A percentile compares a stretch with the other conserved stretches of the same genome.
phyloP scores from a whole-genome alignment of 208 protist species.

The Strigomonas culicis region DNA sequence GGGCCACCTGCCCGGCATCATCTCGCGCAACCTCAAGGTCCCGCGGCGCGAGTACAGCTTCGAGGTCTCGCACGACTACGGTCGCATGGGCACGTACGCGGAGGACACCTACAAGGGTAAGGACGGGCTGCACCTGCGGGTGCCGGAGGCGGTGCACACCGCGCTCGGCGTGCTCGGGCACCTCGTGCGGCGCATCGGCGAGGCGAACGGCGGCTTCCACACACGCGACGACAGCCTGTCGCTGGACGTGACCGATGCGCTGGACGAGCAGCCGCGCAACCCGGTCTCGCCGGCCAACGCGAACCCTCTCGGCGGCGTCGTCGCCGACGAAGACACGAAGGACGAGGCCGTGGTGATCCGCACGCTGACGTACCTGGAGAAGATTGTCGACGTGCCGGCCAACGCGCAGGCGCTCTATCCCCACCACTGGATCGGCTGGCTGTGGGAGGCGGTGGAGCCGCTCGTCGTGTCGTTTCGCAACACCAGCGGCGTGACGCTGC shows the following conservation, averaged over 20 bases:
- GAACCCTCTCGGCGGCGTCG: neutral
- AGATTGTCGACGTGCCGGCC: constrained; percentile 61
- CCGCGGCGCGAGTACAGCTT: constrained; percentile 77
- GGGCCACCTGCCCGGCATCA: constrained; percentile 41
- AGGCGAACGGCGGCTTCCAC: neutral
- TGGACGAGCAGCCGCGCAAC: neutral
- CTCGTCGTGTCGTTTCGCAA: constrained; percentile 30
- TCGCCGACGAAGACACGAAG: constrained; percentile 25
- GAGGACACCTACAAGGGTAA: constrained; percentile 25
- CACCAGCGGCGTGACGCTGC: neutral
- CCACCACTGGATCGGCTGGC: constrained; percentile 74
- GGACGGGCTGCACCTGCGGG: constrained; percentile 25
- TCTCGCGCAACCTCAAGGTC: constrained; percentile 22
- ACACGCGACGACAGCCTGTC: constrained; percentile 1
- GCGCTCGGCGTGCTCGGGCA: constrained; percentile 34
- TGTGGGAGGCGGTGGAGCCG: constrained; percentile 58
- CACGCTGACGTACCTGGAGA: constrained; percentile 74
- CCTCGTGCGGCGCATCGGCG: constrained; percentile 24
- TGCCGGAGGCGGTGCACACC: constrained; percentile 34
- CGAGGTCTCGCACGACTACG: constrained; percentile 59
- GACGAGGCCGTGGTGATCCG: constrained; percentile 40
- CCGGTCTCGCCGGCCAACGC: neutral
- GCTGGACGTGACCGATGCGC: neutral
- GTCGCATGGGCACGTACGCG: constrained; percentile 33
- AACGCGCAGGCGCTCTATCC: constrained; percentile 62